These are phyloP conservation scores for Glomus cerebriforme DNA, from an alignment of 192 early-diverging fungal genomes.

Conservation along the genomic window DNA sequence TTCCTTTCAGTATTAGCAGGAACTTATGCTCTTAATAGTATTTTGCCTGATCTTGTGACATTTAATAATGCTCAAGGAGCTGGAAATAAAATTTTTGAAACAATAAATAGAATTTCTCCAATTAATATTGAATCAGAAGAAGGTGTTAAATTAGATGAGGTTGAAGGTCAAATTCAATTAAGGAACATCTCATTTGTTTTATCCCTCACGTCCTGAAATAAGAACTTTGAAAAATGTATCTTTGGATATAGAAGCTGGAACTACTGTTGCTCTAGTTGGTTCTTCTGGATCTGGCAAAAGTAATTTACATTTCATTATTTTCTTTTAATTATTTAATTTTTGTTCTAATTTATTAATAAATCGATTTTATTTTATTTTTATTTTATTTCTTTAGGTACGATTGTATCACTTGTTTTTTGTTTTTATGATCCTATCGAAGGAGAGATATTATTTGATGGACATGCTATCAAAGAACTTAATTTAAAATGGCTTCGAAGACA, in stretches of 20 bases:
- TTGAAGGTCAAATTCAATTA: conserved; percentile 46
- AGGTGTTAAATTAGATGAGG: conserved; percentile 41
- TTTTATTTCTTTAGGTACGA: conserved; percentile 24
- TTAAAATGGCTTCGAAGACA: conserved; percentile 61
- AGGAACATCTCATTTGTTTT: conserved; percentile 59
- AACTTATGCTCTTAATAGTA: conserved; percentile 63
- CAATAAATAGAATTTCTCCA: conserved; percentile 77
- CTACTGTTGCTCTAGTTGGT: conserved; percentile 84
- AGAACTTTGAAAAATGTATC: conserved; percentile 59
- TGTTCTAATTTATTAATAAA: background rate
- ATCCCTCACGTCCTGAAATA: conserved; percentile 59
- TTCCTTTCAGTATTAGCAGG: conserved; percentile 74
- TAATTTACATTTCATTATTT: background rate
- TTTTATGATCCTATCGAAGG: conserved; percentile 54
- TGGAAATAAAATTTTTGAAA: conserved; percentile 76
- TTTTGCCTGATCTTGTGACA: conserved; percentile 70
- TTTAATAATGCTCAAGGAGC: conserved; percentile 78
- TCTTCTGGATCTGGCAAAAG: conserved; percentile 81
- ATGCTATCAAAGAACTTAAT: conserved; percentile 35
- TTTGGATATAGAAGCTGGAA: conserved; percentile 52
- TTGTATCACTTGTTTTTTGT: conserved; percentile 44
- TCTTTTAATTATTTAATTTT: background rate
- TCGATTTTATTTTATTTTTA: background rate
- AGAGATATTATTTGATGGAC: background rate
- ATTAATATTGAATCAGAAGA: conserved; percentile 69